phyloP scores from a whole-genome alignment of 805 yeast genomes.

The Saccharomycopsis sp. region DNA sequence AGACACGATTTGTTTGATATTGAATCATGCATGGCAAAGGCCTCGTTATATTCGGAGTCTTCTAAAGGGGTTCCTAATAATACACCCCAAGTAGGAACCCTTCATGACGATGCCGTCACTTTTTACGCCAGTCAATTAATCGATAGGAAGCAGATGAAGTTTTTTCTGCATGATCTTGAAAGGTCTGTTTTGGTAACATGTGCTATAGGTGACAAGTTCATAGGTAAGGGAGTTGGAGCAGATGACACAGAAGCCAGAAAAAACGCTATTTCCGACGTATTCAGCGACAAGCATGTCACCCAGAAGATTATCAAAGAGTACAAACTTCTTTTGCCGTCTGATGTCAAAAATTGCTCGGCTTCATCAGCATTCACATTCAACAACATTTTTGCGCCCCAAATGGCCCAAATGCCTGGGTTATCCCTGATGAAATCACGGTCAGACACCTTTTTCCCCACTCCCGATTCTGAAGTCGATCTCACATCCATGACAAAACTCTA shows the following conservation, averaged over 20 bases:
- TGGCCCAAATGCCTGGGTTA: no score
- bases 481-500: conserved; percentile 6
- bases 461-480: neutral
- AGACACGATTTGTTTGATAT: no score
- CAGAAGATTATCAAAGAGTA: neutral
- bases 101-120: no score
- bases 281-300: neutral
- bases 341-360: no score
- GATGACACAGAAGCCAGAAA: neutral
- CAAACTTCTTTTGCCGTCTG: neutral
- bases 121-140: neutral
- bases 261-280: neutral
- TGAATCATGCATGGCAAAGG: no score
- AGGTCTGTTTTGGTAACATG: neutral
- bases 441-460: no score
- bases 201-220: neutral
- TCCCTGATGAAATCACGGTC: no score
- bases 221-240: neutral
- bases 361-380: no score
- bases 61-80: no score
- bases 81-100: no score
- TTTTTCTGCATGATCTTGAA: neutral
- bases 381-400: no score
- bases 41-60: no score
- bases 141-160: neutral